Evolutionary conservation across 78 protist genomes (phyloP).

Genomic region (Isochrysis galbana): DNA sequence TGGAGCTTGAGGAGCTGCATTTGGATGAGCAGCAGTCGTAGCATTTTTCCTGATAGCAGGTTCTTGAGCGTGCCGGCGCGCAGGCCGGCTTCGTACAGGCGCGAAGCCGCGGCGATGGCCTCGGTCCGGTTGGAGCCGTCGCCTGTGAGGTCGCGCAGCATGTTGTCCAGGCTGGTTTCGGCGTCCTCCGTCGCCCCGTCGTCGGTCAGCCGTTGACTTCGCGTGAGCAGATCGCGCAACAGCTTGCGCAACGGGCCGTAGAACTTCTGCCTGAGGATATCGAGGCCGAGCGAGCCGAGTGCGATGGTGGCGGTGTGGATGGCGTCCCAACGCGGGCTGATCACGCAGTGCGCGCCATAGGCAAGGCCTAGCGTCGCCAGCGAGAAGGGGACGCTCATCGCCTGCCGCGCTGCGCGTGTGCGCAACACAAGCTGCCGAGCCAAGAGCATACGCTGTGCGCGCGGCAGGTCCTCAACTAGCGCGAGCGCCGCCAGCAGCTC

Average conservation of each 20-base stretch:
- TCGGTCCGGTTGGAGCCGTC: neutral
- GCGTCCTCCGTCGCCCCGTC: neutral
- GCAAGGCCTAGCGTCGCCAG: neutral
- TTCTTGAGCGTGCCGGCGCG: neutral
- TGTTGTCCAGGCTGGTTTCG: neutral
- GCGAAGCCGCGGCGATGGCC: neutral
- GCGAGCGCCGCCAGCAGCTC: neutral
- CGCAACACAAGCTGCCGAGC: neutral
- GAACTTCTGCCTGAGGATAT: too few relatives aligned
- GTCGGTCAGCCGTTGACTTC: neutral
- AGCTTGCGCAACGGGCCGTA: neutral
- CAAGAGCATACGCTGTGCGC: neutral
- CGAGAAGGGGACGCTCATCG: neutral
- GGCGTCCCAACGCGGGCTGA: too few relatives aligned
- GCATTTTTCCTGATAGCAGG: neutral
- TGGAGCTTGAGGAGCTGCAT: neutral
- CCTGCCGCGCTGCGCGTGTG: neutral
- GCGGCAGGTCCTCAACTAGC: neutral
- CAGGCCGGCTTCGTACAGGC: neutral
- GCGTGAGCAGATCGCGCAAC: neutral
- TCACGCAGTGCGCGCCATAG: too few relatives aligned
- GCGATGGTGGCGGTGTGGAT: too few relatives aligned
- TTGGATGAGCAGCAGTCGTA: neutral
- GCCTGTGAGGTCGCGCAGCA: neutral
- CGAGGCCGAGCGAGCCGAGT: too few relatives aligned